Evolutionary conservation across 148 eudicot genomes (phyloP).

Genomic region (Spergularia bocconei): DNA sequence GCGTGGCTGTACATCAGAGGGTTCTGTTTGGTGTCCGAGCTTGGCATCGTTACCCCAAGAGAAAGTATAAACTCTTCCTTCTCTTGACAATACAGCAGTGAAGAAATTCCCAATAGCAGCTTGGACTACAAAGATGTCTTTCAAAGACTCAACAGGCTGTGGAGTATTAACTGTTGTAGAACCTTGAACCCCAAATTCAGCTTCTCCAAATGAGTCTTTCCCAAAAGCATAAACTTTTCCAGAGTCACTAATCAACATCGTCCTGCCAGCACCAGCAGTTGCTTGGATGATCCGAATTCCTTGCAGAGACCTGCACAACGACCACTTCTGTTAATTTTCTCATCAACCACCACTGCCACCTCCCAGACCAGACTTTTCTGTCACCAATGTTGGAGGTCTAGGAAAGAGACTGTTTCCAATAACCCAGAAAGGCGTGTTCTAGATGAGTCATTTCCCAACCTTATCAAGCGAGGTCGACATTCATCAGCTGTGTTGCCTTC

Average conservation of each 20-base stretch:
- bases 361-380: too few species aligned
- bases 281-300: conserved; percentile 95
- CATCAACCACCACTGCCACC: not conserved
- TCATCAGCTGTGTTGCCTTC: conserved; percentile 66
- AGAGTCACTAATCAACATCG: conserved; percentile 77
- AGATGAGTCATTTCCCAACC: conserved; percentile 37
- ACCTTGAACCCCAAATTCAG: conserved; percentile 68
- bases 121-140: conserved; percentile 90
- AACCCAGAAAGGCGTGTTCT: not conserved
- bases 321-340: conserved; percentile 15
- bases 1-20: conserved; percentile 56
- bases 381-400: too few species aligned
- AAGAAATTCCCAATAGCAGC: conserved; percentile 88
- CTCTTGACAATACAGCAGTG: conserved; percentile 89
- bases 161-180: conserved; percentile 54
- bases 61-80: conserved; percentile 86
- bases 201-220: conserved; percentile 78
- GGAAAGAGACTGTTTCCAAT: not conserved
- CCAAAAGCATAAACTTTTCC: conserved; percentile 89
- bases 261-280: conserved; percentile 80
- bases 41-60: conserved; percentile 84
- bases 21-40: conserved; percentile 82
- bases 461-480: conserved; percentile 72
- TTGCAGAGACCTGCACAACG: conserved; percentile 70
- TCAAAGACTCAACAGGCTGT: conserved; percentile 69